Evolutionary conservation across 352 stramenopile species (phyloP).

Genomic region (Phytophthora multivora): DNA sequence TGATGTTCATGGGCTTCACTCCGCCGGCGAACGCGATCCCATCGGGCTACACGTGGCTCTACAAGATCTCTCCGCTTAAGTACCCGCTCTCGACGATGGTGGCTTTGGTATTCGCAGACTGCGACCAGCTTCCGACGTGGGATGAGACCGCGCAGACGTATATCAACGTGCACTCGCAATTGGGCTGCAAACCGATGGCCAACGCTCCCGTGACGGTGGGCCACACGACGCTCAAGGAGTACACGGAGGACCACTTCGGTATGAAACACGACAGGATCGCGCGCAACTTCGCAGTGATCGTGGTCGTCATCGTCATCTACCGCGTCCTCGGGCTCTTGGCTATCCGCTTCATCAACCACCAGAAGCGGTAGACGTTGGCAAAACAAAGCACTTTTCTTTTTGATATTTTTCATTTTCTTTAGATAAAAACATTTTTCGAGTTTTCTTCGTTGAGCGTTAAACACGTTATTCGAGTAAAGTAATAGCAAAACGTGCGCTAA

Average conservation of each 20-base stretch:
- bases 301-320: conserved; percentile 36
- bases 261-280: conserved; percentile 28
- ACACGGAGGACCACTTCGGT: conserved; percentile 22
- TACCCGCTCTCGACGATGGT: conserved; percentile 30
- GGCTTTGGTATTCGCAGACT: conserved; percentile 37
- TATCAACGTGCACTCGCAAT: conserved; percentile 19
- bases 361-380: conserved; percentile 26
- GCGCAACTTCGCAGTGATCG: conserved; percentile 36
- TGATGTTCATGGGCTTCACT: conserved; percentile 66
- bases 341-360: conserved; percentile 29
- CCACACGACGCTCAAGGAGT: conserved; percentile 26
- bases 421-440: too few species aligned
- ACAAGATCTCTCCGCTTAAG: conserved; percentile 28
- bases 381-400: too few species aligned
- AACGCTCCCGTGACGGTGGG: conserved; percentile 25
- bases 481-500: too few species aligned
- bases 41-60: conserved; percentile 20
- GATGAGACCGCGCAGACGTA: conserved; percentile 16
- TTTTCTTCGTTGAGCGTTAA: too few species aligned
- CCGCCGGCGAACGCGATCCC: conserved; percentile 30
- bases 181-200: conserved; percentile 30
- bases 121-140: conserved; percentile 26
- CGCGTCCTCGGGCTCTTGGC: conserved; percentile 32
- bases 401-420: background rate
- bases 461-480: too few species aligned